phyloP scores from a whole-genome alignment of 176 grass and related monocot genomes.

The Canna indica region DNA sequence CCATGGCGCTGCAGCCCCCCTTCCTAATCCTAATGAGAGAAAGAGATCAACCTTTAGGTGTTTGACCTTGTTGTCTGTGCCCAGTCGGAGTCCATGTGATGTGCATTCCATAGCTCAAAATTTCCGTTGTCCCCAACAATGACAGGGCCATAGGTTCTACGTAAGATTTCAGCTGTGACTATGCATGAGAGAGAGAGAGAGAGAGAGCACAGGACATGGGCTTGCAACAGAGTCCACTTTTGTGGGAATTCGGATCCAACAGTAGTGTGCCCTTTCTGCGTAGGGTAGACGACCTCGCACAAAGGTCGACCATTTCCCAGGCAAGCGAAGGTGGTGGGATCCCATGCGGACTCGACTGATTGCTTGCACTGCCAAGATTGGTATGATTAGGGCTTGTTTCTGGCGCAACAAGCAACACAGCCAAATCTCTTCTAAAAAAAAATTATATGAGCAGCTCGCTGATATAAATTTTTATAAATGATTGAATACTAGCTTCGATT shows the following conservation, averaged over 20 bases:
- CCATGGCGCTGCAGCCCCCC: neutral
- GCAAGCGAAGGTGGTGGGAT: neutral
- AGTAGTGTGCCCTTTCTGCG: neutral
- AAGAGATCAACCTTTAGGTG: neutral
- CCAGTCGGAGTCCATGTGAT: neutral
- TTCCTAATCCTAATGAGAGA: neutral
- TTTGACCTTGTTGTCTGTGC: neutral
- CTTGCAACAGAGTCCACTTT: constrained; percentile 28
- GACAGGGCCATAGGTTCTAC: neutral
- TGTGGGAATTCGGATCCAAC: neutral
- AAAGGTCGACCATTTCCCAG: constrained; percentile 3
- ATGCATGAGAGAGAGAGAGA: too few species aligned
- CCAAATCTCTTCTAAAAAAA: constrained; percentile 4
- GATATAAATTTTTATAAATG: too few species aligned
- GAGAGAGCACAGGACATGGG: neutral
- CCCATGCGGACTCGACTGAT: neutral
- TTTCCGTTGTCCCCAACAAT: neutral
- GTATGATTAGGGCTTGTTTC: neutral
- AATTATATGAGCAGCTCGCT: too few species aligned
- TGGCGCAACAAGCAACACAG: neutral
- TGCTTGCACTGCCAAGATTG: neutral
- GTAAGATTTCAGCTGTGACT: neutral
- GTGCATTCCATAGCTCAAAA: neutral
- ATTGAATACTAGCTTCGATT: too few species aligned
- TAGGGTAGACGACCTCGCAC: neutral